Evolutionary conservation across 805 yeast species (phyloP), one percentile per base, ranked within the genome.

Genomic region (Sugiyamaella floridensis): DNA sequence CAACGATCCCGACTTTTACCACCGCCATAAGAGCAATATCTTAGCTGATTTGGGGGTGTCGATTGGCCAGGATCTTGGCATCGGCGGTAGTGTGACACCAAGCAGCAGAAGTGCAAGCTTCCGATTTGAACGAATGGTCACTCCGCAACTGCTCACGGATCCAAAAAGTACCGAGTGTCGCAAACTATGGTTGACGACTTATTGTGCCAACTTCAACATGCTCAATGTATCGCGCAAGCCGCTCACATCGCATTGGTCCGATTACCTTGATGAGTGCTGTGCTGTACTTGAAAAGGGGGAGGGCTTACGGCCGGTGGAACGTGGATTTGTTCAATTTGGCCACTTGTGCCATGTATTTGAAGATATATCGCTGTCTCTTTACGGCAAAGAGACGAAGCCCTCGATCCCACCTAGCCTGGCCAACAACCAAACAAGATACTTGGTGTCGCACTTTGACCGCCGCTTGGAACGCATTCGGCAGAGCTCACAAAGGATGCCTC

Each of bases 1-100:
- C 64, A 86, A 85, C 58, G 79, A 87, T 3, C 86, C 96, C 0
- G 96, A 88, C 66, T 72, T 86, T 59, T 86, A 86, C 58, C 86
- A 82, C 57, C 86, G 85, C 60, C 79, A 95, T 53, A 78, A 95
- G 47, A 82, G 83, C 58, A 93, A 86, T 63, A 71, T 88, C 49
- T 75, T 87, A 57, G 79, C 81, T 51, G 72, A 79, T 12, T 71
- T 87, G 19, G 81, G 89, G 49, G 79, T 83, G 12, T 74, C 85
- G 3, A 72, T 89, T 67, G 76, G 86, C 1, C 84, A 81, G 60
- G 97, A 89, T 65, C 68, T 89, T 50, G 95, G 95, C 0, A 74
- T 89, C 4, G 79, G 80, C 20, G 79, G 84, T 26, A 63, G 79
- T 45, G 75, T 80, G 49, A 54, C 52, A 2, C 51, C 52, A 18